Evolutionary conservation across 495 filamentous ascomycete species (phyloP).

Genomic region (Penicillium bialowiezense): DNA sequence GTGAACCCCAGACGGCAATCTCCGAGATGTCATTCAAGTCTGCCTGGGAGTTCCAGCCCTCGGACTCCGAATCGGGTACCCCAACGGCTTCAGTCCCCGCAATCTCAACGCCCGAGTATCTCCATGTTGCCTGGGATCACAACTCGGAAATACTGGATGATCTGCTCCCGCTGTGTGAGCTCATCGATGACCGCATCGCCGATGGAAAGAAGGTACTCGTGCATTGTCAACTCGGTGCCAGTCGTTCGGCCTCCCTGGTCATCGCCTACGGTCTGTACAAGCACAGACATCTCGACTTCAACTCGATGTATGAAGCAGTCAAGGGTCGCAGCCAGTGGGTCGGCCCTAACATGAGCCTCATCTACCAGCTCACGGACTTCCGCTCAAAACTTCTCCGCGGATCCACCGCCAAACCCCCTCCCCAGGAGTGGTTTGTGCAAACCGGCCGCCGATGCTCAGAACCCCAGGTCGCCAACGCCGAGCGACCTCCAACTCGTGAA

Average conservation of each 20-base stretch:
- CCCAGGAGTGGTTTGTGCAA: constrained; percentile 35
- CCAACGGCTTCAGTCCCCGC: constrained; percentile 49
- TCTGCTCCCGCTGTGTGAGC: constrained; percentile 76
- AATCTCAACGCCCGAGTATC: constrained; percentile 73
- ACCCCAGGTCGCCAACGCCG: constrained; percentile 29
- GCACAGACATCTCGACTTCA: constrained; percentile 80
- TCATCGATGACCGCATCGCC: constrained; percentile 74
- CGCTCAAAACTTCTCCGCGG: constrained; percentile 41
- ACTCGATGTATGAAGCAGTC: constrained; percentile 88
- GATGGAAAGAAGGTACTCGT: constrained; percentile 85
- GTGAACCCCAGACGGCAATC: constrained; percentile 66
- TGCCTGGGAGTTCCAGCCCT: constrained; percentile 56
- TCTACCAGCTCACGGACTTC: constrained; percentile 96
- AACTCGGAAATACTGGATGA: constrained; percentile 94
- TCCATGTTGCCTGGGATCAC: constrained; percentile 96
- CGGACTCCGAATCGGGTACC: constrained; percentile 40
- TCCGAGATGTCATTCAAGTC: constrained; percentile 70
- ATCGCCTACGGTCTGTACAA: constrained; percentile 96
- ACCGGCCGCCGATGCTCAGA: constrained; percentile 32
- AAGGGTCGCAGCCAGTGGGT: constrained; percentile 93
- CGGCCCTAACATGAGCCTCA: constrained; percentile 95
- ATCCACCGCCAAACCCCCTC: constrained; percentile 36
- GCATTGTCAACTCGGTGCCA: constrained; percentile 95
- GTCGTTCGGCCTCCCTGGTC: constrained; percentile 92
- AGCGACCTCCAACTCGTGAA: constrained; percentile 11